Evolutionary conservation across 805 yeast genomes (phyloP).

Genomic region (Yarrowia bubula): DNA sequence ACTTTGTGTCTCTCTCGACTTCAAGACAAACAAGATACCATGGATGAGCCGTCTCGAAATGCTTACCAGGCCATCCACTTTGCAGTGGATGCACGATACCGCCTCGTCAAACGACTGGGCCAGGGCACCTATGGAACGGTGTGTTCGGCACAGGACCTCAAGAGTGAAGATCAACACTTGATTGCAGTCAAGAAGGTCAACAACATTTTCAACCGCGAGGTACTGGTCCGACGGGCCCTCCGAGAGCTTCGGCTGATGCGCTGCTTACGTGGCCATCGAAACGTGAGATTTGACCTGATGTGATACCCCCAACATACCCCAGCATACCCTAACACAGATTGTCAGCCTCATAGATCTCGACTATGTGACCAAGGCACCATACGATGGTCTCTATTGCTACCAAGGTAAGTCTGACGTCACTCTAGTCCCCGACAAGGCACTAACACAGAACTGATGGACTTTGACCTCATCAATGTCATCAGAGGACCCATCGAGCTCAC

Average conservation of each 20-base stretch:
- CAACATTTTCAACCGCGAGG: slow-evolving; percentile 63
- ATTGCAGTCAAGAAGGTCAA: slow-evolving; percentile 82
- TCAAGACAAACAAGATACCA: slow-evolving; percentile 1
- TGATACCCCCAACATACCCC: slow-evolving; percentile 1
- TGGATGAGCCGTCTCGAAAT: slow-evolving; percentile 11
- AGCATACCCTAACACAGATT: slow-evolving; percentile 43
- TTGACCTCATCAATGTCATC: slow-evolving; percentile 77
- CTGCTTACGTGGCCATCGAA: slow-evolving; percentile 81
- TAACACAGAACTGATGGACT: slow-evolving; percentile 63
- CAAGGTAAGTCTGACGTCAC: slow-evolving; percentile 43
- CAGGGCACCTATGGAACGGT: slow-evolving; percentile 87
- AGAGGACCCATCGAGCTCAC: slow-evolving; percentile 63
- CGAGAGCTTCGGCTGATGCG: slow-evolving; percentile 80
- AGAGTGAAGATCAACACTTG: slow-evolving; percentile 15
- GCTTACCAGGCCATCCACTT: slow-evolving; percentile 22
- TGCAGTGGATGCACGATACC: slow-evolving; percentile 24
- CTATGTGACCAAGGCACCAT: slow-evolving; percentile 61
- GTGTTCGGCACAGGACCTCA: slow-evolving; percentile 54
- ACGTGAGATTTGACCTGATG: slow-evolving; percentile 41
- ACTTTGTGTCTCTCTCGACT: not conserved
- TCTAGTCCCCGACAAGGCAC: not conserved
- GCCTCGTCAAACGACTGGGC: slow-evolving; percentile 48
- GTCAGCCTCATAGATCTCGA: slow-evolving; percentile 73
- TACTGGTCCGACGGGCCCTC: slow-evolving; percentile 72
- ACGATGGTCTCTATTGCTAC: slow-evolving; percentile 83